Base-by-base conservation (phyloP, 1,284 basidiomycete species). In the Irpex rosettiformis region DNA sequence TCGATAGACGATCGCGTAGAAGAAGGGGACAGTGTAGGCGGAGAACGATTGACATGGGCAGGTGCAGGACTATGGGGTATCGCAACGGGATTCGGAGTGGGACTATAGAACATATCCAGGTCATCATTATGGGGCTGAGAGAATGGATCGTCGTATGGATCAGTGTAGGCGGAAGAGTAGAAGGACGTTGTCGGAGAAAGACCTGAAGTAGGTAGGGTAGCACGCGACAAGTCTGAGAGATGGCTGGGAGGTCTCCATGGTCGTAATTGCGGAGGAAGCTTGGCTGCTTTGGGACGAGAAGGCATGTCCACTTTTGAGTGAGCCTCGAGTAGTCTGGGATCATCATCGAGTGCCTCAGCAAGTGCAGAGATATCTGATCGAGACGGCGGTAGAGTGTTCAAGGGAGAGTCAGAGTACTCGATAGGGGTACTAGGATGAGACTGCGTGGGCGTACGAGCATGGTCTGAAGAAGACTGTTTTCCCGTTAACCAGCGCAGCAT, bases 121-220 rank as follows among this genome's bases (percentile, higher is more conserved):
- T 68, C 64, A 37, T 61, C 59, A 56, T 65, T 60, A 42, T 67
- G 63, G 27, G 63, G 60, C 25, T 58, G 52, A 4, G 64, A 52
- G 56, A 65, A 66, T 3, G 68, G 67, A 45, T 70, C 63, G 7
- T 64, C 65, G 11, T 79, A 79, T 4, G 71, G 64, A 52, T 73
- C 68, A 6, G 68, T 67, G 63, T 70, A 69, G 54, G 18, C 64
- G 48, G 42, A 63, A 61, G 60, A 64, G 54, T 27, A 58, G 42
- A 33, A 45, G 47, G 63, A 58, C 22, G 65, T 65, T 1, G 70
- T 65, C 21, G 72, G 62, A 0, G 79, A 76, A 6, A 89, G 70
- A 1, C 84, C 84, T 1, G 86, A 75, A 16, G 83, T 86, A 18
- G 89, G 88, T 42, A 88, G 77, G 0, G 87, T 84, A 1, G 82